A percentile compares a stretch with the other conserved stretches of the same genome.
phyloP scores from a whole-genome alignment of 2,329 filamentous ascomycete genomes.

The Byssoonygena ceratinophila region DNA sequence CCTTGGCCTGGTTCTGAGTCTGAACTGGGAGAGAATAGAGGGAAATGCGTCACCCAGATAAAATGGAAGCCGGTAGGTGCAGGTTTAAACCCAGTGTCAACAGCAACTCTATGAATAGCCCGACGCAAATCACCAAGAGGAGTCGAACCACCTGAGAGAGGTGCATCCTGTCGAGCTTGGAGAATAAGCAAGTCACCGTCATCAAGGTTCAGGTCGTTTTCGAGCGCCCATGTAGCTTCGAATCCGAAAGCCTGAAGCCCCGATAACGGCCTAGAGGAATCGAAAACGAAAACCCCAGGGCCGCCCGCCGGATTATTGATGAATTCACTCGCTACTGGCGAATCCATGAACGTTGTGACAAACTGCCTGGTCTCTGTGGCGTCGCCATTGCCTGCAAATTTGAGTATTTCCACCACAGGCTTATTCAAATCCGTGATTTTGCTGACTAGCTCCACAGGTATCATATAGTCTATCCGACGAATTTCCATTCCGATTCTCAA shows the following conservation, averaged over 20 bases:
- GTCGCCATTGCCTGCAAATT: conserved; percentile 43
- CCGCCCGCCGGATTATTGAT: conserved; percentile 62
- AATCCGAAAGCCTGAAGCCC: conserved; percentile 72
- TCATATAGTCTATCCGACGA: conserved; percentile 51
- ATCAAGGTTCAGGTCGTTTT: conserved; percentile 44
- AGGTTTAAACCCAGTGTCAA: conserved; percentile 50
- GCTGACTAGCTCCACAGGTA: conserved; percentile 53
- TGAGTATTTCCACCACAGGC: conserved; percentile 66
- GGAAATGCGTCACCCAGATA: conserved; percentile 82
- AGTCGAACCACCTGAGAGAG: conserved; percentile 62
- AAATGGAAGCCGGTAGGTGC: conserved; percentile 51
- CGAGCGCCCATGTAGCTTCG: conserved; percentile 52
- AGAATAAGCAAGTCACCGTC: conserved; percentile 71
- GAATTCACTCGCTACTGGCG: conserved; percentile 48
- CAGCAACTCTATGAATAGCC: conserved; percentile 57
- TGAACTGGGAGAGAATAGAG: conserved; percentile 69
- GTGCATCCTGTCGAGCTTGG: conserved; percentile 60
- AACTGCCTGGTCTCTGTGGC: conserved; percentile 50
- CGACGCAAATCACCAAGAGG: conserved; percentile 61
- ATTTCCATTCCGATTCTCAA: conserved; percentile 64
- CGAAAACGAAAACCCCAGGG: conserved; percentile 66
- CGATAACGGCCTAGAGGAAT: conserved; percentile 60
- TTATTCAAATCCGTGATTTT: conserved; percentile 62
- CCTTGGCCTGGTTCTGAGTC: conserved; percentile 67
- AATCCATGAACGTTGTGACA: conserved; percentile 59